Base-by-base conservation (phyloP, 2,329 filamentous ascomycete genomes). In the Ophiostoma angusticollis region DNA sequence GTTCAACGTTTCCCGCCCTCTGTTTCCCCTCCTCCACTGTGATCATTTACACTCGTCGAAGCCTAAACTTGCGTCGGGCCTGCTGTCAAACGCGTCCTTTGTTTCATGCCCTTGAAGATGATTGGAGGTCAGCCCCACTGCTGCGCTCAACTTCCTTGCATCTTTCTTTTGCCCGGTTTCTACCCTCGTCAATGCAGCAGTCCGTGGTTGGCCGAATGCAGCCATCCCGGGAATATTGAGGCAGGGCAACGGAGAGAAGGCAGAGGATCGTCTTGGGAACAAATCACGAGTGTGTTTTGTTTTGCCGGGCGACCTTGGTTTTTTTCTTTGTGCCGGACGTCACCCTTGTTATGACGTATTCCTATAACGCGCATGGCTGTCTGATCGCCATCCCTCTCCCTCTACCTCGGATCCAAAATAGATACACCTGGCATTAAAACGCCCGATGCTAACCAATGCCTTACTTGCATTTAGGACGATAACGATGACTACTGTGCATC, bases 401-500 rank as follows among this genome's bases (percentile, higher is more conserved):
- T 34, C 35, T 30, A 22, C n/a, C 24, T 35, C 23, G 23, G 25
- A 13, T 9, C 6, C 6, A 21, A 21, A 18, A 19, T 8, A 27
- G 34, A 36, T 18, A 14, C 7, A 8, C 9, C 11, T 28, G 6
- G 12, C 25, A 28, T 13, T n/a, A n/a, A n/a, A n/a, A n/a, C n/a
- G n/a, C n/a, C n/a, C n/a, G n/a, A n/a, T n/a, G n/a, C n/a, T n/a
- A n/a, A 9, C 5, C 13, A 30, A 19, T 5, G 22, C 9, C 29
- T 11, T 28, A 22, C 23, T 31, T 14, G n/a, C n/a, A n/a, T 37
- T 12, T 56, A 72, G 67, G 65, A 74, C 49, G 80, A 94, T 46
- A 93, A 93, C 58, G 84, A 91, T 57, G 89, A 96, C 58, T 80
- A 81, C 54, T 98, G 89, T 64, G 80, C 80, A 45, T 77, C 85